Evolutionary conservation across 2,329 filamentous ascomycete genomes (phyloP).

Genomic region (Coniochaeta ligniaria): DNA sequence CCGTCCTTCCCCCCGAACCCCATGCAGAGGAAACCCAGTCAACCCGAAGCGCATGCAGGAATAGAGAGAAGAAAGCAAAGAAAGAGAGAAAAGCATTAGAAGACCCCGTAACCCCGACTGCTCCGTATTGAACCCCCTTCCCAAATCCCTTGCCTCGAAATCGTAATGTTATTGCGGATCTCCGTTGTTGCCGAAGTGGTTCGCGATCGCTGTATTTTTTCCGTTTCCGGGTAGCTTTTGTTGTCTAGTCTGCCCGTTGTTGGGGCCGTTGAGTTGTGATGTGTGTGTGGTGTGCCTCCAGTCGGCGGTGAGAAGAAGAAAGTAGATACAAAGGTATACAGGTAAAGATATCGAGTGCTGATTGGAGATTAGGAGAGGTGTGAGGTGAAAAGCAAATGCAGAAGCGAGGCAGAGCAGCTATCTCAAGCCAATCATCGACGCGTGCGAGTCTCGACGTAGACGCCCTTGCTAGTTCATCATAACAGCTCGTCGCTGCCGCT

Average conservation of each 20-base stretch:
- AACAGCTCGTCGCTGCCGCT: conserved; percentile 71
- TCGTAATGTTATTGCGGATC: no score
- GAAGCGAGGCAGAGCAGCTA: not conserved
- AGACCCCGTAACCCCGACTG: not conserved
- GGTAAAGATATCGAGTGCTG: not conserved
- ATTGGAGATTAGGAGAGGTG: not conserved
- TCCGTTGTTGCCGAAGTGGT: not conserved
- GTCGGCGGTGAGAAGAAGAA: not conserved
- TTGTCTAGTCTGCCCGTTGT: not conserved
- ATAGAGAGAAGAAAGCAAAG: not conserved
- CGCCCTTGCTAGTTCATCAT: conserved; percentile 13
- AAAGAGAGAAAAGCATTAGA: not conserved
- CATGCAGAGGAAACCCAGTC: not conserved
- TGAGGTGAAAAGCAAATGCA: not conserved
- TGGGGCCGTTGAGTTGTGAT: not conserved
- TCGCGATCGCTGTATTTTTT: not conserved
- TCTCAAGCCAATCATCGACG: not conserved
- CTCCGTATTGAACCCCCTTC: not conserved
- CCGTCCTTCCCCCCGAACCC: not conserved
- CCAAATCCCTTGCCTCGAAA: not conserved
- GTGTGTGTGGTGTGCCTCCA: not conserved
- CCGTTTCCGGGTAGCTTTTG: not conserved
- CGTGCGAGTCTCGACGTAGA: not conserved
- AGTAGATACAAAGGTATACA: not conserved
- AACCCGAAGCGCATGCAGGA: not conserved